Base-by-base conservation (phyloP, 1,284 basidiomycete species). In the Grifola frondosa region DNA sequence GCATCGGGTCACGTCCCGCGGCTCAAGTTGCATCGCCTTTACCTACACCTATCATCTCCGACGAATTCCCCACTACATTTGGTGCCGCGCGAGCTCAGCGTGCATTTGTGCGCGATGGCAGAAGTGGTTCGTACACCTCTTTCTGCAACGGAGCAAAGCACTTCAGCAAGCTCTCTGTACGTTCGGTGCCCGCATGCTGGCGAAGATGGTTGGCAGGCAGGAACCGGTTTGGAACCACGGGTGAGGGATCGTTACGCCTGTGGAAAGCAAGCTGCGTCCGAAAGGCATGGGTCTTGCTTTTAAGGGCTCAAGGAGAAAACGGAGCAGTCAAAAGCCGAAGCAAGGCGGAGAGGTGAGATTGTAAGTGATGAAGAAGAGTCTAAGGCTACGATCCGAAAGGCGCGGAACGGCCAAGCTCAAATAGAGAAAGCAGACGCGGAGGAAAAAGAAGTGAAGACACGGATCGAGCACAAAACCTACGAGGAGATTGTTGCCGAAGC, bases 401-500 rank as follows among this genome's bases (percentile, higher is more conserved):
- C 53, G 23, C 77, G 72, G 36, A 76, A 75, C 52, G 74, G 73
- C 26, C n/a, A n/a, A n/a, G n/a, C n/a, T n/a, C n/a, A n/a, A n/a
- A n/a, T n/a, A n/a, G n/a, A n/a, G n/a, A n/a, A n/a, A n/a, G 54
- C 40, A 5, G 60, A 57, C 31, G 65, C 68, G 24, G 78, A 80
- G 40, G 73, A 81, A 54, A 89, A 81, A 71, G 92, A 88, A 61
- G 74, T 81, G 46, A 97, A 93, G 68, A 81, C 78, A 21, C 90
- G 82, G 65, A 73, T 94, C 20, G 84, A 93, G 60, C 91, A 96
- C 70, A 95, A 94, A 73, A 93, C 92, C 0, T 97, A 97, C 60
- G 95, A 98, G 64, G 81, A 98, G 64, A 90, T 97, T 43, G 63
- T 97, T 33, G 87, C 88, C 3, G 93, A 95, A 62, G 83, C 87